A percentile compares a stretch with the other conserved stretches of the same genome.
Conservation (phyloP, 257 asterid species). For the Solanum corneliomulleri region DNA sequence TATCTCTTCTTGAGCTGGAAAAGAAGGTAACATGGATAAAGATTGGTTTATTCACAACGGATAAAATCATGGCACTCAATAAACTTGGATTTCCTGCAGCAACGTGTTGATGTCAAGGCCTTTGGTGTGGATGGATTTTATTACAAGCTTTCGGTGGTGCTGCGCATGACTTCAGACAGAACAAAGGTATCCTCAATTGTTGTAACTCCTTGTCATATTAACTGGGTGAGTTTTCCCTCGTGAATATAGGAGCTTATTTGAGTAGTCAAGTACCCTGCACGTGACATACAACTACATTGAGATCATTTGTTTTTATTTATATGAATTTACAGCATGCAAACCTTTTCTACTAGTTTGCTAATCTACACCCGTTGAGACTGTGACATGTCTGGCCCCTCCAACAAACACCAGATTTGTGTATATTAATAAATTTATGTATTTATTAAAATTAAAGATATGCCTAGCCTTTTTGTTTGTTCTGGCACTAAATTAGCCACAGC, state of each 20-base stretch:
- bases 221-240: neutral
- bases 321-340: neutral
- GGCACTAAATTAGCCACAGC: neutral
- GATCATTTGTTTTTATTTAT: neutral
- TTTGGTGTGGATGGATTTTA: constrained; percentile 63
- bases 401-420: neutral
- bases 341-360: neutral
- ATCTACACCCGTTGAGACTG: neutral
- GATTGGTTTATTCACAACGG: neutral
- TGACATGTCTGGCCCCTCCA: neutral
- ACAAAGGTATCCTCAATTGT: constrained; percentile 57
- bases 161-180: constrained; percentile 97
- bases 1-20: constrained; percentile 95
- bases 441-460: neutral
- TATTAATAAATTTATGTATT: neutral
- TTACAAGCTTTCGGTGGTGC: constrained; percentile 85
- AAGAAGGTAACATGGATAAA: constrained; percentile 58
- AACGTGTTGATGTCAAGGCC: constrained; percentile 83
- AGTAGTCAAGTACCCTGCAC: neutral
- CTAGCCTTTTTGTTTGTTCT: neutral
- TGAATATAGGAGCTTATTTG: neutral
- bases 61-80: neutral
- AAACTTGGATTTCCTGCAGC: constrained; percentile 40
- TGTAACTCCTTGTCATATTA: neutral
- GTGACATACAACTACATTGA: neutral